Conservation (phyloP, 306 rosid species). For the Rosa persica region DNA sequence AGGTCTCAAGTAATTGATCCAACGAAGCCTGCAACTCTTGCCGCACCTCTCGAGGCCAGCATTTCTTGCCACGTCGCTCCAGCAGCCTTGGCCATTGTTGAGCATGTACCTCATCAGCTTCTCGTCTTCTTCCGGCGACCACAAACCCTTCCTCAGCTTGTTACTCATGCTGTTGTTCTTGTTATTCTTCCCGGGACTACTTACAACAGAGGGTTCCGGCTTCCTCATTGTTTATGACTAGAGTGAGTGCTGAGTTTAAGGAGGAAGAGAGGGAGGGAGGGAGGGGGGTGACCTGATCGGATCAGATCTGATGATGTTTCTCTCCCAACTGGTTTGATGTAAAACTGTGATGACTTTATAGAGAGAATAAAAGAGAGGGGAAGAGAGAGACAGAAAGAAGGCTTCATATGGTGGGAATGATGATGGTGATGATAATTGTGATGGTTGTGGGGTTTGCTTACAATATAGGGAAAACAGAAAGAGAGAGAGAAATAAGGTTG, state of each 20-base stretch:
- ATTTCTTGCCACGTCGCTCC: conserved; percentile 90
- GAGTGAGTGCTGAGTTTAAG: not conserved
- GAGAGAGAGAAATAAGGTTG: conserved; percentile 38
- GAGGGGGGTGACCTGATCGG: not conserved
- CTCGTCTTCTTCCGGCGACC: conserved; percentile 98
- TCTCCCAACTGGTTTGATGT: conserved; percentile 54
- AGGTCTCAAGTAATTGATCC: conserved; percentile 96
- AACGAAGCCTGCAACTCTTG: conserved; percentile 83
- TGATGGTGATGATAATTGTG: conserved; percentile 57
- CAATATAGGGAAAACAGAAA: conserved; percentile 63
- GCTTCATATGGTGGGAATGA: conserved; percentile 76
- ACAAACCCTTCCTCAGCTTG: conserved; percentile 80
- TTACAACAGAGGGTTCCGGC: conserved; percentile 37
- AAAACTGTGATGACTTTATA: conserved; percentile 47
- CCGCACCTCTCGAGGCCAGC: conserved; percentile 92
- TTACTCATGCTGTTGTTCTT: conserved; percentile 6
- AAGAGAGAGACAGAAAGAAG: conserved; percentile 38
- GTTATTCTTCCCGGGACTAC: conserved; percentile 20
- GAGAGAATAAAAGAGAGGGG: conserved; percentile 16
- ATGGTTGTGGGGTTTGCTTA: conserved; percentile 97
- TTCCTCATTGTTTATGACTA: conserved; percentile 57
- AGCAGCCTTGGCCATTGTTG: conserved; percentile 86
- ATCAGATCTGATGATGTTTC: conserved; percentile 12
- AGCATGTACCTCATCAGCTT: conserved; percentile 74
- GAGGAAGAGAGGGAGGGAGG: not conserved